Evolutionary conservation across 2,329 filamentous ascomycete genomes (phyloP).

Genomic region (Alternaria gaisen): DNA sequence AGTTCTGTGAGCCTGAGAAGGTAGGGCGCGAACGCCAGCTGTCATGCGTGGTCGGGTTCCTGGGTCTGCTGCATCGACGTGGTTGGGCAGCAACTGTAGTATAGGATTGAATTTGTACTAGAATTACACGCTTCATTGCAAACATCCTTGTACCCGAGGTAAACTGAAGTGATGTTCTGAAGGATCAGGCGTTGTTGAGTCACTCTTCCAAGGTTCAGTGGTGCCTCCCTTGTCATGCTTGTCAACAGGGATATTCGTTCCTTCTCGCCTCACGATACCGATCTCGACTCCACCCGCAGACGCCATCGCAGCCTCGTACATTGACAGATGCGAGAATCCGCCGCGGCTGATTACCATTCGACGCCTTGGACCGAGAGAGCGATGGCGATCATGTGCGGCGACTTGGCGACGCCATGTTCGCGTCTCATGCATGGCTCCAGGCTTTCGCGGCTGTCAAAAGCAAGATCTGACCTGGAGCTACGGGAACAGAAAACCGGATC

Average conservation of each 20-base stretch:
- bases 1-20: conserved; percentile 24
- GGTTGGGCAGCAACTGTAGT: conserved; percentile 37
- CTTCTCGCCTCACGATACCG: conserved; percentile 26
- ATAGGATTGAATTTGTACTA: conserved; percentile 28
- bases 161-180: conserved; percentile 6
- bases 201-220: conserved; percentile 6
- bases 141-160: conserved; percentile 6
- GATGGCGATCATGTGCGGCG: conserved; percentile 12
- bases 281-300: conserved; percentile 9
- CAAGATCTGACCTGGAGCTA: conserved; percentile 16
- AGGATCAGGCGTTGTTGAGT: conserved; percentile 17
- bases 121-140: conserved; percentile 29
- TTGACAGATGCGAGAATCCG: conserved; percentile 12
- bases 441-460: conserved; percentile 14
- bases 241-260: conserved; percentile 16
- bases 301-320: conserved; percentile 26
- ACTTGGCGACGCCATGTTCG: conserved; percentile 11
- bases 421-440: conserved; percentile 13
- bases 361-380: conserved; percentile 12
- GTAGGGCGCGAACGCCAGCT: conserved; percentile 29
- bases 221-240: conserved; percentile 3
- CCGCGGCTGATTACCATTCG: conserved; percentile 1
- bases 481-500: conserved; percentile 20
- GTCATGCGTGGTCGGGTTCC: conserved; percentile 30
- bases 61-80: conserved; percentile 10